Evolutionary conservation across 225 moss, liverwort and hornwort genomes (phyloP).

Genomic region (Polytrichum commune): DNA sequence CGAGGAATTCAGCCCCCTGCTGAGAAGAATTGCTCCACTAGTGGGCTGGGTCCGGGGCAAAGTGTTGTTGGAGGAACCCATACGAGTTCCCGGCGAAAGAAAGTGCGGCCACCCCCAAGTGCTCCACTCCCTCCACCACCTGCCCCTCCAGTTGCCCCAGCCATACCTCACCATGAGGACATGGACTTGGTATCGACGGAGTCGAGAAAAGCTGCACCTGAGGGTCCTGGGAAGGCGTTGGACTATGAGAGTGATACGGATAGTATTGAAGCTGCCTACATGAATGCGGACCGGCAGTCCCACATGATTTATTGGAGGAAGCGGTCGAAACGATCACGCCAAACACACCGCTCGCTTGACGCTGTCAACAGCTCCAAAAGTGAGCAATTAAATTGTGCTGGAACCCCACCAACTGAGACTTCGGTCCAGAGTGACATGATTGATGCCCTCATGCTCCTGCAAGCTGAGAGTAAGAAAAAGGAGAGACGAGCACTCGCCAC

Average conservation of each 20-base stretch:
- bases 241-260: constrained; percentile 93
- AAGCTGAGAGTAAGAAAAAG: constrained; percentile 28
- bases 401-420: constrained; percentile 25
- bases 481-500: constrained; percentile 21
- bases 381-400: constrained; percentile 19
- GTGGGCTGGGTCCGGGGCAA: constrained; percentile 24
- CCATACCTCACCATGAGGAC: constrained; percentile 39
- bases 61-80: constrained; percentile 24
- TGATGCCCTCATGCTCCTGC: constrained; percentile 77
- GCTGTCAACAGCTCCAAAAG: constrained; percentile 56
- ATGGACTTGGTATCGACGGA: constrained; percentile 48
- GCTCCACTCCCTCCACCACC: constrained; percentile 30
- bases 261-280: constrained; percentile 87
- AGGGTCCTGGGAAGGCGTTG: constrained; percentile 33
- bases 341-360: constrained; percentile 65
- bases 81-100: constrained; percentile 53
- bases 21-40: constrained; percentile 28
- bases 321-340: constrained; percentile 81
- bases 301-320: constrained; percentile 56
- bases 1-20: constrained; percentile 87
- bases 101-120: constrained; percentile 26
- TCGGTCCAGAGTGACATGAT: constrained; percentile 46
- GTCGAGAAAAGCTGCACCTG: constrained; percentile 16
- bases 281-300: constrained; percentile 69
- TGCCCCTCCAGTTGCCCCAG: constrained; percentile 11